Base-by-base conservation (phyloP, 139 green algal genomes). In the Chlorella sp. region DNA sequence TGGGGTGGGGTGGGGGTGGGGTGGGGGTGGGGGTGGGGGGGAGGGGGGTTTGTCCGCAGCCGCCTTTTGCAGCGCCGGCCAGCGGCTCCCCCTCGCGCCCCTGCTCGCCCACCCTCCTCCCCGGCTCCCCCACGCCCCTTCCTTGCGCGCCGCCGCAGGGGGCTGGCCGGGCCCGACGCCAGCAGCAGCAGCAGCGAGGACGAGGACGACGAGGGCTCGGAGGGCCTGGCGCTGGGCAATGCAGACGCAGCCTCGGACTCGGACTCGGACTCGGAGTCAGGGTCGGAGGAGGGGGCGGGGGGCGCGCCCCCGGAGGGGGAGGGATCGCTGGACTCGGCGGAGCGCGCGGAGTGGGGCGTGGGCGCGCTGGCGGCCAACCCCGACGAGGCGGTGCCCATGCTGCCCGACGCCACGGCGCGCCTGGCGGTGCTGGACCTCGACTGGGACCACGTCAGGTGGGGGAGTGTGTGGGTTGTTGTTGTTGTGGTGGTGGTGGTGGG, bases 361-460 rank as follows among this genome's bases (percentile, higher is more conserved):
- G 91, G 90, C 8, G 90, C 82, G 7, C 65, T 90, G 81, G 91
- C 91, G 5, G 87, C 86, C 67, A 94, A 94, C 77, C 91, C 89
- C 0, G 76, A 87, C 23, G 91, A 95, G 79, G 36, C 42, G 38
- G 67, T 71, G 60, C 77, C 77, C 60, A 46, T 74, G n/a, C 40
- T 79, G 64, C 46, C 58, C 19, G 64, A 83, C 35, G 71, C 81
- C 48, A 86, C 81, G 6, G n/a, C 27, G 15, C 73, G 94, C 27
- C 69, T 98, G 42, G 95, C 95, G 0, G 74, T 94, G 3, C 86
- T 98, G 11, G 93, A 98, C 82, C 79, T 97, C 58, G 94, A 98
- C 79, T 98, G 95, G 95, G 83, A 92, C 17, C 77, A 88, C 48
- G 71, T 98, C 23, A 82, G n/a, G n/a, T n/a, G n/a, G n/a, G n/a